Evolutionary conservation across 805 yeast genomes (phyloP), one percentile per base, ranked within the genome.

Genomic region (Candida stauntonica): DNA sequence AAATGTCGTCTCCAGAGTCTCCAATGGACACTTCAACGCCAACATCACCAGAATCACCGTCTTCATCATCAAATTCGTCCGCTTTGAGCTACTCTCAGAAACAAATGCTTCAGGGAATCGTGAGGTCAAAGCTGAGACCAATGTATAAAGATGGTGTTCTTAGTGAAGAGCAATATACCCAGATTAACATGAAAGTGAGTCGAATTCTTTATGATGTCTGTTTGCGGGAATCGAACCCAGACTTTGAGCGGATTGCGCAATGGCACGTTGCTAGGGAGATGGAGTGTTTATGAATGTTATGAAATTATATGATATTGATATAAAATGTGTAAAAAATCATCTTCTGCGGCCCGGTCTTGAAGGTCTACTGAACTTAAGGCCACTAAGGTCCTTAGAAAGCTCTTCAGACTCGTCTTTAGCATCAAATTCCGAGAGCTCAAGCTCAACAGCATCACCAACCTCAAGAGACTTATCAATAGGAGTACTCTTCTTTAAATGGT

Each of bases 371-470:
- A 75, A 73, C 45, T 64, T 73, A 44, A 71, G 55, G 17, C 50
- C 49, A 11, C 44, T 27, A 2, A 41, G 3, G 13, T 34, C 19
- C 5, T 44, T 23, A 6, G 44, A 31, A 1, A 51, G 44, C 13
- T 37, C 47, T 5, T 54, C 48, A 3, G 42, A 46, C 5, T 52
- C 54, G 5, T 39, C 42, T 2, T 33, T 38, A 1, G 44, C 47
- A 16, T 57, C 62, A 38, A 78, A 67, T 28, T 67, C 76, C 11
- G 73, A 59, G 3, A 78, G 46, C 42, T 83, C 87, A 33, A 84
- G 57, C 50, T 84, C 94, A 33, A 68, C 73, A 14, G 83, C 63
- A 55, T 84, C 91, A 9, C 93, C 93, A 38, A 80, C 78, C 57
- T 84, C 93, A 17, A 83, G 55, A 35, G 73, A 73, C 26, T 67